Evolutionary conservation across 305 asterid genomes (phyloP), one percentile per base, ranked within the genome.

Genomic region (Ilex paraguariensis): DNA sequence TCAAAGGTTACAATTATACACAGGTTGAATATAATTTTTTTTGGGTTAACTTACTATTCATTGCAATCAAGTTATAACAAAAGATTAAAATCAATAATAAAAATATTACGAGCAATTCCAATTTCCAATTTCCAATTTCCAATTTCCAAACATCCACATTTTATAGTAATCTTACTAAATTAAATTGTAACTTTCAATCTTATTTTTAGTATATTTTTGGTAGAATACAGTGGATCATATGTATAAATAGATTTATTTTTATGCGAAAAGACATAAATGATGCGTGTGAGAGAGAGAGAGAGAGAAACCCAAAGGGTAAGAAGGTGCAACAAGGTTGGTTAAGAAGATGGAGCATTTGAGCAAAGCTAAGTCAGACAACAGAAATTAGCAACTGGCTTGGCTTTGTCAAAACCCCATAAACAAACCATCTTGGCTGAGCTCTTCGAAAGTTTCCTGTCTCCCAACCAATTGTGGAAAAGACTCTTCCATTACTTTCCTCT

Each of bases 381-480:
- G 67, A 65, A 69, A 61, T 54, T 71, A 70, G 70, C 83, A 21
- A 79, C 71, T 85, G 83, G 83, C 71, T 73, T 62, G 81, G 82
- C 72, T 69, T 67, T 69, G 78, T 79, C 79, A 86, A 69, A 58
- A 52, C 60, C 69, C 88, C 86, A 66, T 61, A 76, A 81, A 80
- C 64, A 71, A 65, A 63, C 77, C 71, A 64, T 68, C 73, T 82
- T 82, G 67, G 65, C 87, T 82, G 71, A 63, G 75, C 61, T 31
- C 73, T 42, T 62, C 13, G 82, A 91, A 91, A 91, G 96, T 86
- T 72, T 51, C 66, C 75, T 82, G 90, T 79, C 90, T 67, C 66
- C 64, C 70, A 81, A 73, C 95, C 88, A 13, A 53, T 76, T 77
- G 77, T 74, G 71, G 86, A 68, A 71, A 69, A 56, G 13, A 49